Evolutionary conservation across 495 filamentous ascomycete species (phyloP).

Genomic region (Polyplosphaeria fusca): DNA sequence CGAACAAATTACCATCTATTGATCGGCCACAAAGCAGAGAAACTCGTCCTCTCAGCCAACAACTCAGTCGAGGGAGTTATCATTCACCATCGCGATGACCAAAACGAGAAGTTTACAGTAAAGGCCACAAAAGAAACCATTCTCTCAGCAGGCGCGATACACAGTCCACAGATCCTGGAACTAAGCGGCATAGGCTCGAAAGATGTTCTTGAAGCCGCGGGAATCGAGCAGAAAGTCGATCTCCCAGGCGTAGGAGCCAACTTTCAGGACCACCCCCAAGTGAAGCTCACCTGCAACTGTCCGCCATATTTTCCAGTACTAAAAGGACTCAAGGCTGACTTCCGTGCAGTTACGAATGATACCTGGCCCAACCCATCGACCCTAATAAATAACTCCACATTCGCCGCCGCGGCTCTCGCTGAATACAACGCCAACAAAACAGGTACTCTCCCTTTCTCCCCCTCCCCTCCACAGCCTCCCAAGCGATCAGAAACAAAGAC

Average conservation of each 20-base stretch:
- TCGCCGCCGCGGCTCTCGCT: slow-evolving; percentile 12
- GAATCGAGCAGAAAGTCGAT: slow-evolving; percentile 3
- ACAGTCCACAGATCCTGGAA: slow-evolving; percentile 22
- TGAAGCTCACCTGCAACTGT: slow-evolving; percentile 12
- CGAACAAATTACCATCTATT: slow-evolving; percentile 28
- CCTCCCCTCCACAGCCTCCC: slow-evolving; percentile 30
- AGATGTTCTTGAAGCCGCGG: slow-evolving; percentile 12
- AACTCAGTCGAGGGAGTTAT: slow-evolving; percentile 19
- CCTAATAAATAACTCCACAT: slow-evolving; percentile 14
- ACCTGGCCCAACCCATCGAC: slow-evolving; percentile 45
- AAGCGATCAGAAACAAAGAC: too few species aligned
- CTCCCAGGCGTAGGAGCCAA: slow-evolving; percentile 22
- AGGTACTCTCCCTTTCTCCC: slow-evolving; percentile 43
- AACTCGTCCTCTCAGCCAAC: neutral
- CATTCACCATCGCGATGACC: slow-evolving; percentile 20
- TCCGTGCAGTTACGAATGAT: slow-evolving; percentile 7
- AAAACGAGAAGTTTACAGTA: slow-evolving; percentile 31
- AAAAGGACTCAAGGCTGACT: neutral
- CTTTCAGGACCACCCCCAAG: slow-evolving; percentile 23
- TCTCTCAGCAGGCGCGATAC: slow-evolving; percentile 14
- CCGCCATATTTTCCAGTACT: neutral
- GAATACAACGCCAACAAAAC: slow-evolving; percentile 17
- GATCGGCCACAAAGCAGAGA: slow-evolving; percentile 23
- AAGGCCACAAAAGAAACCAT: slow-evolving; percentile 54
- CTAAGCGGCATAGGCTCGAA: slow-evolving; percentile 19